Percentiles rank a stretch among this genome's conserved stretches.
These are phyloP conservation scores for Raddia distichophylla DNA, from an alignment of 176 grass and related monocot genomes.

Conservation along the genomic window DNA sequence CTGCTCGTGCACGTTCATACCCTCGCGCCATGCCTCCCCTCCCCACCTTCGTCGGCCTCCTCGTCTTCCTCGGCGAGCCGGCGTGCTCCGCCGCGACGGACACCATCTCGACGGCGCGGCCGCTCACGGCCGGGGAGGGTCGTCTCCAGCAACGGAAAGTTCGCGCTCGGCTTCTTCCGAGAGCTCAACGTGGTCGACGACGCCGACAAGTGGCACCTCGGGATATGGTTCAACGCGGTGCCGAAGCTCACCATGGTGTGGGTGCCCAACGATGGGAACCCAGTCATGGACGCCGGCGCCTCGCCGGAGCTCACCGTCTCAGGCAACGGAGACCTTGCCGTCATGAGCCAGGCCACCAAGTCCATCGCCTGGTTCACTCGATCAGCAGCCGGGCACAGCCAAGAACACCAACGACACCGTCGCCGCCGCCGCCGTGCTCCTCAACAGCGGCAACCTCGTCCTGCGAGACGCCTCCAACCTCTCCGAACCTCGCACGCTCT, in stretches of 20 bases:
- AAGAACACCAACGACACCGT: neutral
- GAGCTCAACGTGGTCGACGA: neutral
- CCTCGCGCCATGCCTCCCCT: neutral
- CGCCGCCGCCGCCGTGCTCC: conserved; percentile 33
- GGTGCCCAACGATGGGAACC: conserved; percentile 41
- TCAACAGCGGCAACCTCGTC: conserved; percentile 54
- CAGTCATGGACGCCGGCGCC: conserved; percentile 13
- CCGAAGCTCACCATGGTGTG: conserved; percentile 40
- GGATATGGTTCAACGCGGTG: conserved; percentile 53
- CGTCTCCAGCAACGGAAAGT: conserved; percentile 47
- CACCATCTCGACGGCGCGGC: conserved; percentile 8
- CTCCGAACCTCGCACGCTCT: conserved; percentile 13
- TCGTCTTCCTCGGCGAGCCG: neutral
- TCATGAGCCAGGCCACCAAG: neutral
- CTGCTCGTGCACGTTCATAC: neutral
- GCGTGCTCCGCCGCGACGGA: conserved; percentile 9
- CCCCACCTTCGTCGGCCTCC: neutral
- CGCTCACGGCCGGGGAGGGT: conserved; percentile 25
- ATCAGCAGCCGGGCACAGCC: neutral
- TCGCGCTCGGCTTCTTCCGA: conserved; percentile 58
- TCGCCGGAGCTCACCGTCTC: conserved; percentile 46
- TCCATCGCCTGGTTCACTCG: conserved; percentile 45
- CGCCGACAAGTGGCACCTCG: conserved; percentile 40
- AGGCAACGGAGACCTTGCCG: conserved; percentile 35
- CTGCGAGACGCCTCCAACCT: conserved; percentile 35